Percentiles rank a stretch among this genome's conserved stretches.
phyloP scores from a whole-genome alignment of 441 rosid genomes.

The Adansonia gregorii region DNA sequence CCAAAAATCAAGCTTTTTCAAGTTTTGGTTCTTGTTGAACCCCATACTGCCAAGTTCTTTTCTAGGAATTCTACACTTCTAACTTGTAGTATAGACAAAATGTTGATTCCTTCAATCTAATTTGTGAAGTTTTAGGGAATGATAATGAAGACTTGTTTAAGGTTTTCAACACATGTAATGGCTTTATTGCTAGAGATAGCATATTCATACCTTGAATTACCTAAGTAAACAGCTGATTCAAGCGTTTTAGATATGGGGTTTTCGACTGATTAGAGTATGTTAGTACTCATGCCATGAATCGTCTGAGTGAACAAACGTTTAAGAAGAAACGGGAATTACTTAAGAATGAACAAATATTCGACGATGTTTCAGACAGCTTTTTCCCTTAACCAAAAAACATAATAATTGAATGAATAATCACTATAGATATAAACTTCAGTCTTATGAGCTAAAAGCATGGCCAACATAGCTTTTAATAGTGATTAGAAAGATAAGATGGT shows the following conservation, averaged over 20 bases:
- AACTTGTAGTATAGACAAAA: slow-evolving; percentile 35
- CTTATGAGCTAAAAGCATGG: background rate
- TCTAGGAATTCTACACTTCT: slow-evolving; percentile 31
- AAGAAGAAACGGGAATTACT: slow-evolving; percentile 38
- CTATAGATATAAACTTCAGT: background rate
- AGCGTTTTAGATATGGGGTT: slow-evolving; percentile 40
- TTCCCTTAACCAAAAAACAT: too few relatives aligned
- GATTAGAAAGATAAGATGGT: background rate
- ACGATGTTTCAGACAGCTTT: slow-evolving; percentile 35
- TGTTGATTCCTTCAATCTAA: slow-evolving; percentile 41
- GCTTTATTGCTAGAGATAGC: slow-evolving; percentile 29
- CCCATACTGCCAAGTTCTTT: slow-evolving; percentile 37
- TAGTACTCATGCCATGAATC: slow-evolving; percentile 33
- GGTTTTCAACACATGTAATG: slow-evolving; percentile 33
- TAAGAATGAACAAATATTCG: slow-evolving; percentile 8
- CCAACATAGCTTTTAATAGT: background rate
- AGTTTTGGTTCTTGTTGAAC: slow-evolving; percentile 38
- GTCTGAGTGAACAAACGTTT: slow-evolving; percentile 36
- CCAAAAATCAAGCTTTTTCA: slow-evolving; percentile 44
- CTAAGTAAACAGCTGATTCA: slow-evolving; percentile 26
- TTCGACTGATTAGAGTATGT: slow-evolving; percentile 45
- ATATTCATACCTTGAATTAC: slow-evolving; percentile 17
- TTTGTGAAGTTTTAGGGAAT: slow-evolving; percentile 32
- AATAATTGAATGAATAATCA: too few relatives aligned
- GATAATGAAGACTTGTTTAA: slow-evolving; percentile 36